Percentiles rank a stretch among this genome's conserved stretches.
These are phyloP conservation scores for Suillus bovinus DNA, from an alignment of 768 basidiomycete genomes.

Conservation along the genomic window DNA sequence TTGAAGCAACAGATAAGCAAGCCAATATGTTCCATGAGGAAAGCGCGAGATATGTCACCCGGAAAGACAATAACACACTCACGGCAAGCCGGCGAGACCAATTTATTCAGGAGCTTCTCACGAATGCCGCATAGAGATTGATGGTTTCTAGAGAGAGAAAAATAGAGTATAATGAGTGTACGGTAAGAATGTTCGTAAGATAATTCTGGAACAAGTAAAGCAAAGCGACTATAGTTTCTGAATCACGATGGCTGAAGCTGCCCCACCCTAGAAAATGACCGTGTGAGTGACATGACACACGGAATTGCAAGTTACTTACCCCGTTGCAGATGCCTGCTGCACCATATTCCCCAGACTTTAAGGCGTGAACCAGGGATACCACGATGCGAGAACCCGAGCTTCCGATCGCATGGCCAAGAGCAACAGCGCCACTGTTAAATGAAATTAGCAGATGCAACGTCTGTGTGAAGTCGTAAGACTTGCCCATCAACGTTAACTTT, in stretches of 20 bases:
- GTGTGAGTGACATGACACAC: conserved; percentile 17
- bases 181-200: conserved; percentile 19
- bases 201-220: conserved; percentile 11
- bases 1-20: conserved; percentile 19
- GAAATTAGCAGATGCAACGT: conserved; percentile 19
- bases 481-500: conserved; percentile 93
- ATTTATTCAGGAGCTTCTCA: conserved; percentile 13
- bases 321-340: conserved; percentile 98
- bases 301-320: conserved; percentile 47
- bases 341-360: conserved; percentile 91
- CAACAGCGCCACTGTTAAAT: conserved; percentile 82
- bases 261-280: conserved; percentile 67
- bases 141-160: conserved; percentile 12
- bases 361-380: conserved; percentile 88
- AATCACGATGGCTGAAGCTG: conserved; percentile 87
- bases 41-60: neutral
- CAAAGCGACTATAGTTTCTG: conserved; percentile 67
- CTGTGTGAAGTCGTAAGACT: conserved; percentile 23
- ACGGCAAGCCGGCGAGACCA: conserved; percentile 1
- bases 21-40: conserved; percentile 13
- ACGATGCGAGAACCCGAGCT: conserved; percentile 95
- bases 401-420: conserved; percentile 94
- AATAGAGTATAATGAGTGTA: conserved; percentile 15
- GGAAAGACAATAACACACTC: neutral
- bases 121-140: conserved; percentile 8